Conservation (phyloP, 2,329 filamentous ascomycete genomes). For the Alternaria sp. region DNA sequence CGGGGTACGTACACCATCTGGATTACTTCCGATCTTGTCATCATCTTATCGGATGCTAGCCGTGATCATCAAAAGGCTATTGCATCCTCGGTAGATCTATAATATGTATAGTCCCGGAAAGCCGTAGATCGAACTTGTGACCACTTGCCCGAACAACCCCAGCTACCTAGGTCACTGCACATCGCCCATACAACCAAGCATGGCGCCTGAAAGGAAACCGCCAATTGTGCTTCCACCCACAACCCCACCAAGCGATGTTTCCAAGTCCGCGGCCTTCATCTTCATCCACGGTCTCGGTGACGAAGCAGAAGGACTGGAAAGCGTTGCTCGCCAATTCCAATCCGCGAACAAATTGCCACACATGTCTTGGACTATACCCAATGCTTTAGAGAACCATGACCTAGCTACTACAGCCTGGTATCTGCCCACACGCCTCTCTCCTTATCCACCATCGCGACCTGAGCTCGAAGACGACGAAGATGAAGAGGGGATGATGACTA, state of each 20-base stretch:
- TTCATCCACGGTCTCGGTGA: constrained; percentile 58
- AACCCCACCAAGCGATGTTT: constrained; percentile 40
- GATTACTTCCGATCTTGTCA: neutral
- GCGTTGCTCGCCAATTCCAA: constrained; percentile 57
- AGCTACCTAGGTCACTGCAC: neutral
- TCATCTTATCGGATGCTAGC: neutral
- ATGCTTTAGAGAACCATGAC: constrained; percentile 56
- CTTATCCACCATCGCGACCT: constrained; percentile 49
- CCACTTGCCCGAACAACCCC: neutral
- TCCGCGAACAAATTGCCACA: constrained; percentile 56
- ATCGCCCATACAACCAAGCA: neutral
- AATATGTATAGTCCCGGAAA: neutral
- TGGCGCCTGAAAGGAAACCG: constrained; percentile 18
- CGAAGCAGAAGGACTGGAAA: constrained; percentile 52
- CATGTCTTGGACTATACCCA: constrained; percentile 59
- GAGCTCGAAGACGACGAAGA: constrained; percentile 56
- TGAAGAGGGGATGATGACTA: constrained; percentile 51
- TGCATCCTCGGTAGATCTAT: neutral
- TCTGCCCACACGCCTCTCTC: constrained; percentile 49
- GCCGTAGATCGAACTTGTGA: neutral
- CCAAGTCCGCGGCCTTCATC: constrained; percentile 52
- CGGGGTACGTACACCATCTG: constrained; percentile 13
- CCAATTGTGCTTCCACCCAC: constrained; percentile 49
- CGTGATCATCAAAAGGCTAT: neutral
- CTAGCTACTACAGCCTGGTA: constrained; percentile 57